These are phyloP conservation scores for Leishmania major DNA, from an alignment of 208 protist species.

Conservation along the genomic window DNA sequence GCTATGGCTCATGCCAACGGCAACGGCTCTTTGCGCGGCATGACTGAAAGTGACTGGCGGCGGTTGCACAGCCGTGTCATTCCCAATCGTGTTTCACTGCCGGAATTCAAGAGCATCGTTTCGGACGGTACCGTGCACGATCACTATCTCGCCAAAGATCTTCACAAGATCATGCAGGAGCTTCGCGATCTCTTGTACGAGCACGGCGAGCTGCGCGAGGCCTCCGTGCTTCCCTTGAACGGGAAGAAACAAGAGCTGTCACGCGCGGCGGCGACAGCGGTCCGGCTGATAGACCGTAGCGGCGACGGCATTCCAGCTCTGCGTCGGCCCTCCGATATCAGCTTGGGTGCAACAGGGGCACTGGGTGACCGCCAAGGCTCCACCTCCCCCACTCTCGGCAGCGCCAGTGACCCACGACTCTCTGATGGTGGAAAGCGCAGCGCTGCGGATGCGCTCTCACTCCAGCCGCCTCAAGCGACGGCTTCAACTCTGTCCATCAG, in stretches of 20 bases:
- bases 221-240: conserved; percentile 40
- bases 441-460: conserved; percentile 4
- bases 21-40: conserved; percentile 8
- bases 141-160: conserved; percentile 55
- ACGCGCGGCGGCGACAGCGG: conserved; percentile 40
- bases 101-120: conserved; percentile 53
- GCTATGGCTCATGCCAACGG: conserved; percentile 4
- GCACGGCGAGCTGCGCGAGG: conserved; percentile 67
- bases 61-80: conserved; percentile 62
- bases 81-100: conserved; percentile 51
- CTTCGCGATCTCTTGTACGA: conserved; percentile 69
- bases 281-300: conserved; percentile 38
- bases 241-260: conserved; percentile 62
- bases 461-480: neutral
- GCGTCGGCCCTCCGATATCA: conserved; percentile 9
- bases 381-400: conserved; percentile 21
- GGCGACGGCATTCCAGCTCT: conserved; percentile 17
- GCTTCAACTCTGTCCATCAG: neutral
- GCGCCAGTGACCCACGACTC: conserved; percentile 16
- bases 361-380: conserved; percentile 7
- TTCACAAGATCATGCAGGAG: conserved; percentile 75
- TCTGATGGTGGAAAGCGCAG: conserved; percentile 6
- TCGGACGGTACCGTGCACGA: conserved; percentile 53
- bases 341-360: neutral
- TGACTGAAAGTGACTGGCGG: conserved; percentile 60